Evolutionary conservation across 148 eudicot species (phyloP), one percentile per base, ranked within the genome.

Genomic region (Amaranthus palmeri): DNA sequence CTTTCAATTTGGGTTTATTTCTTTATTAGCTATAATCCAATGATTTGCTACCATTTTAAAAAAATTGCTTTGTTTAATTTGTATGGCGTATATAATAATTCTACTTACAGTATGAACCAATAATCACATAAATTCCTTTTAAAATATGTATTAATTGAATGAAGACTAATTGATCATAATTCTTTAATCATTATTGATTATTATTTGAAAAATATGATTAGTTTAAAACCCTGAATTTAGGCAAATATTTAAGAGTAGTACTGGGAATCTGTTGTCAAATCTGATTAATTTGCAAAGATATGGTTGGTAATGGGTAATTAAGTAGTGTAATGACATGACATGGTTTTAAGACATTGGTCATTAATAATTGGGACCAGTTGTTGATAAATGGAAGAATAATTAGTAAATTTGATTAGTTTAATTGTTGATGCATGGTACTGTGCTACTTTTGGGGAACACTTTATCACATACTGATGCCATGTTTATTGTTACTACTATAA

Each of bases 401-500:
- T 48, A 49, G 71, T 62, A 41, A n/a, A 41, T 67, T 7, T 8
- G 53, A 70, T 56, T 64, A 73, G 52, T 65, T 73, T 73, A 68
- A 59, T 68, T 25, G 18, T 59, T 60, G 57, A 51, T 72, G 76
- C 68, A 68, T 75, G 61, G 68, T 75, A 50, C 72, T 68, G 65
- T 61, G 74, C 72, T 67, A 67, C 80, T 77, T 78, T 68, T 73
- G 41, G 69, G 79, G 54, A 55, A 60, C 80, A 71, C 1, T 41
- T 65, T 60, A 18, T 61, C 66, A 52, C 50, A 78, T 73, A 45
- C 36, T 62, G 36, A 25, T 25, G 36, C 36, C 36, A 67, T 68
- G 72, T n/a, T n/a, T n/a, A n/a, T n/a, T n/a, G n/a, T 67, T 69
- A 47, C 43, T 61, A 54, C 13, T 45, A 51, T 44, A 44, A 46